Base-by-base conservation (phyloP, 1,139 yeast species). In the Geotrichum australiense region DNA sequence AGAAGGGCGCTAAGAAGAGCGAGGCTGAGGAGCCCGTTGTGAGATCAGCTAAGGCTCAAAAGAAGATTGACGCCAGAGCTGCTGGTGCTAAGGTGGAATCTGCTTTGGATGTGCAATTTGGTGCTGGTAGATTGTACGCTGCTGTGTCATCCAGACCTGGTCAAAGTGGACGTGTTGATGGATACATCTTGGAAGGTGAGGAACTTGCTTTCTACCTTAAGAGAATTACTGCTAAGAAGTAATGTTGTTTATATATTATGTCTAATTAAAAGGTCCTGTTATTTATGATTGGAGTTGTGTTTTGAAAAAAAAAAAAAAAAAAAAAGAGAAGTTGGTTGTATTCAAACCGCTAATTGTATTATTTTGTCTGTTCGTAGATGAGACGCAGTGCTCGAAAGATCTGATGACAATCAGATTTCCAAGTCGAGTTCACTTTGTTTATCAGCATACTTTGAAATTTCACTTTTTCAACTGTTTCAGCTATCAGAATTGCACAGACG, bases 181-280 rank as follows among this genome's bases (percentile, higher is more conserved):
- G 98, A 74, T 91, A 91, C 94, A 82, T 91, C 75, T 85, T 91
- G 73, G 98, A 91, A 79, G 98, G 98, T 76, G 98, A 91, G 73
- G 98, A 91, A 78, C 86, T 91, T 73, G 97, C 97, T 72, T 91
- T 91, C 94, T 91, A 91, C 95, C 81, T 91, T 73, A 87, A 94
- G 82, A 89, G 95, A 86, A 79, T 91, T 76, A 80, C 95, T 70
- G 91, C 96, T 71, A 91, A 89, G 91, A 91, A 91, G 82, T 89
- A 87, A 80, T 65, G 46, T 23, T 24, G 14, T 22, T 23, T 22
- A 16, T 22, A 20, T 33, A 33, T 22, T n/a, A n/a, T 22, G 22
- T 33, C 18, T 28, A 28, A 22, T 22, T 33, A 21, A 22, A 22
- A 21, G 18, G n/a, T n/a, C n/a, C n/a, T 23, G 25, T 32, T n/a